Percentiles rank a stretch among this genome's conserved stretches.
These are phyloP conservation scores for Suillus alpinus DNA, from an alignment of 768 basidiomycete species.

Conservation along the genomic window DNA sequence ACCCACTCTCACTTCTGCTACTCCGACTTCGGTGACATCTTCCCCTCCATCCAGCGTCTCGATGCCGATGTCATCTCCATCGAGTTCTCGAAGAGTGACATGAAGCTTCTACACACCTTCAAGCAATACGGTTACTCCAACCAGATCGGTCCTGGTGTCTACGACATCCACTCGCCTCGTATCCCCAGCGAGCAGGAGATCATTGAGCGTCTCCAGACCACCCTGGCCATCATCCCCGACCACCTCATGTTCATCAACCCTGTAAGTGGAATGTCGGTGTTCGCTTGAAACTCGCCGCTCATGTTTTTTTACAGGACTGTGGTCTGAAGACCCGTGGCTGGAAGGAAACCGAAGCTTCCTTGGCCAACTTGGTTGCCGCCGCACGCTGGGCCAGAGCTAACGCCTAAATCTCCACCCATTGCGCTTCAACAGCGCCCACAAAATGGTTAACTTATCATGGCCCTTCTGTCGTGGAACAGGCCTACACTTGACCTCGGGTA, in stretches of 20 bases:
- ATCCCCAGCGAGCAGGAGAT: constrained; percentile 93
- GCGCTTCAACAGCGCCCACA: constrained; percentile 93
- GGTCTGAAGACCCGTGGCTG: constrained; percentile 98
- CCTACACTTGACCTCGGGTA: constrained; percentile 53
- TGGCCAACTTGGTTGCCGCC: constrained; percentile 83
- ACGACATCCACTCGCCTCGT: constrained; percentile 99
- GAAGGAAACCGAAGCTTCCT: constrained; percentile 94
- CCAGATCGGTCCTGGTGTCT: constrained; percentile 97
- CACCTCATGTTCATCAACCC: constrained; percentile 91
- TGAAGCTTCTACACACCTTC: constrained; percentile 96
- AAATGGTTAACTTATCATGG: constrained; percentile 58
- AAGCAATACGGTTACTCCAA: constrained; percentile 93
- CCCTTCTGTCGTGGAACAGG: constrained; percentile 23
- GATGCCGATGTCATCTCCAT: constrained; percentile 99
- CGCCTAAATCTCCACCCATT: constrained; percentile 53
- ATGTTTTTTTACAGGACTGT: constrained; percentile 59
- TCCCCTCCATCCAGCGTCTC: constrained; percentile 93
- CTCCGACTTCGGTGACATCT: constrained; percentile 98
- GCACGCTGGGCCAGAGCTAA: constrained; percentile 91
- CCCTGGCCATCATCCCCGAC: constrained; percentile 78
- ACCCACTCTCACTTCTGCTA: constrained; percentile 99
- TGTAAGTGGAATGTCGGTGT: constrained; percentile 31
- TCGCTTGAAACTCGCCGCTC: not conserved
- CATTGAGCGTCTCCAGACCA: constrained; percentile 83
- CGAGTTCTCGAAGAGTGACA: constrained; percentile 97